These are phyloP conservation scores for Phyllosticta paracitricarpa DNA, from an alignment of 2,329 filamentous ascomycete genomes.

Conservation along the genomic window DNA sequence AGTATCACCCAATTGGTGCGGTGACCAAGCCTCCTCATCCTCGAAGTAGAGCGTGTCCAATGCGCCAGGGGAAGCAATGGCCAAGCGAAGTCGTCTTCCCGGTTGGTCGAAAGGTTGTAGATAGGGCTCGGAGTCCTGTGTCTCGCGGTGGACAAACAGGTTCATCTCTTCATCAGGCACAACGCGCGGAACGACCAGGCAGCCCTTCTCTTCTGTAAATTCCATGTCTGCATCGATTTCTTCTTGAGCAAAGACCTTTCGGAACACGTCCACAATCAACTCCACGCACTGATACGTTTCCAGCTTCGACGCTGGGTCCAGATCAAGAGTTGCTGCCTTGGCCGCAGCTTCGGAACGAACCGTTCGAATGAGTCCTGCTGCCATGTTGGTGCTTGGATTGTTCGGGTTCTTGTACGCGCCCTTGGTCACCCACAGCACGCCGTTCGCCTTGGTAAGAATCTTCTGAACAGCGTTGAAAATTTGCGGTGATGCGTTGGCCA, in stretches of 20 bases:
- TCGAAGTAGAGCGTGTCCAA: conserved; percentile 6
- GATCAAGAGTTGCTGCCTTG: conserved; percentile 2
- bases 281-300: background rate
- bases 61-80: conserved; percentile 5
- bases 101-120: conserved; percentile 2
- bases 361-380: conserved; percentile 1
- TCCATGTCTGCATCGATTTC: conserved; percentile 1
- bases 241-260: background rate
- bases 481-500: background rate
- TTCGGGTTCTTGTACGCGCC: conserved; percentile 1
- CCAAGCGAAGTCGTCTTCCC: background rate
- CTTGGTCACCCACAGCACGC: conserved; percentile 6
- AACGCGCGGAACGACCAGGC: conserved; percentile 4
- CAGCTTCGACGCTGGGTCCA: conserved; percentile 1
- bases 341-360: conserved; percentile 6
- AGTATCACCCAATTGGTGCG: conserved; percentile 12
- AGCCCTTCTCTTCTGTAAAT: conserved; percentile 2
- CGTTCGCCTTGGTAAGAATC: background rate
- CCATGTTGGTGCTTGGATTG: conserved; percentile 6
- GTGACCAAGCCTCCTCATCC: background rate
- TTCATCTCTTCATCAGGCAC: conserved; percentile 2
- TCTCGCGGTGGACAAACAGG: conserved; percentile 4
- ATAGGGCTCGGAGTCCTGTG: background rate
- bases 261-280: conserved; percentile 3
- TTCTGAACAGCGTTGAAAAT: background rate